Evolutionary conservation across 2,329 filamentous ascomycete species (phyloP).

Genomic region (Neofusicoccum sp.): DNA sequence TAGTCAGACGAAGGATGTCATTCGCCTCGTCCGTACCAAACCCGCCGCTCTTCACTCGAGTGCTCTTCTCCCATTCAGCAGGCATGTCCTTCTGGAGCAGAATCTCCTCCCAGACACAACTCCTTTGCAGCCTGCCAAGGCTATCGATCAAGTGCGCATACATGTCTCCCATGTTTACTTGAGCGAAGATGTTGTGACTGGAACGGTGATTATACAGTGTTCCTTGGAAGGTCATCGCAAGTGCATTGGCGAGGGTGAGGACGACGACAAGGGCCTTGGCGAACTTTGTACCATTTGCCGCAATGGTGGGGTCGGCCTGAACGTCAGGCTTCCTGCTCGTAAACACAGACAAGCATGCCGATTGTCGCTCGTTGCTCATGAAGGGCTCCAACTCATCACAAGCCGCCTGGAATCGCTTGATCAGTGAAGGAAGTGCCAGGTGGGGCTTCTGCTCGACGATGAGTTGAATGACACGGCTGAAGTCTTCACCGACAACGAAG

Average conservation of each 20-base stretch:
- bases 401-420: constrained; percentile 69
- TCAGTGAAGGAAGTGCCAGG: constrained; percentile 75
- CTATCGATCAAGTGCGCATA: constrained; percentile 72
- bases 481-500: constrained; percentile 54
- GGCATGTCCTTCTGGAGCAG: constrained; percentile 72
- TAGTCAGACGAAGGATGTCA: constrained; percentile 33
- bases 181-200: constrained; percentile 63
- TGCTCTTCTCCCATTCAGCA: constrained; percentile 58
- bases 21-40: constrained; percentile 42
- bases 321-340: neutral
- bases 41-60: constrained; percentile 41
- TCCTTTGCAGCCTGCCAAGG: constrained; percentile 74
- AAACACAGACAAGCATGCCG: constrained; percentile 14
- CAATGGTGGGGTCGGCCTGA: constrained; percentile 28
- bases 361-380: constrained; percentile 24
- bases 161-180: constrained; percentile 80
- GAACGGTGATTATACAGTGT: constrained; percentile 64
- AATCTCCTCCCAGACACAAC: constrained; percentile 82
- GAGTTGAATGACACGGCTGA: constrained; percentile 71
- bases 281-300: constrained; percentile 67
- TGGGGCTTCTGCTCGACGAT: constrained; percentile 79
- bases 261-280: constrained; percentile 76
- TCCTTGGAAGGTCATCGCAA: constrained; percentile 70
- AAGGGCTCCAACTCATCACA: constrained; percentile 60
- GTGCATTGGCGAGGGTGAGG: constrained; percentile 71